A percentile compares a stretch with the other conserved stretches of the same genome.
Conservation (phyloP, 306 rosid genomes). For the Rosa lucieae region DNA sequence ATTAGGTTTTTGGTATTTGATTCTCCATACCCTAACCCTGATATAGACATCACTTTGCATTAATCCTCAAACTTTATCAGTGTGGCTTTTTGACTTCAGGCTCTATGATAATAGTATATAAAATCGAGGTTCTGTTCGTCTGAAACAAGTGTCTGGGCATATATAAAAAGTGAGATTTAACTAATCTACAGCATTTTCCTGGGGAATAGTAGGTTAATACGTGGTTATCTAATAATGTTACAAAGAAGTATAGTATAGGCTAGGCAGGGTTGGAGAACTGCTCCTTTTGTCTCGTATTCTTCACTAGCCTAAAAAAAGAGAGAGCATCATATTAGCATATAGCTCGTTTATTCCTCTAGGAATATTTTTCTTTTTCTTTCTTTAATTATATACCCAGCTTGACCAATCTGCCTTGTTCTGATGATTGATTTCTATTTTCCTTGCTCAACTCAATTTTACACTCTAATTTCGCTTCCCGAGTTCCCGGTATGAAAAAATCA, state of each 20-base stretch:
- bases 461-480: too few relatives aligned
- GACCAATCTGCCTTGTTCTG: too few relatives aligned
- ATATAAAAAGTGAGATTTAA: neutral
- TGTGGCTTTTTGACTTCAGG: neutral
- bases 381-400: too few relatives aligned
- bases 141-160: neutral
- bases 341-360: too few relatives aligned
- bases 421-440: too few relatives aligned
- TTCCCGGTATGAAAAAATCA: too few relatives aligned
- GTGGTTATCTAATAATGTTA: slow-evolving; percentile 17
- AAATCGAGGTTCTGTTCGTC: neutral
- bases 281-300: neutral
- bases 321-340: too few relatives aligned
- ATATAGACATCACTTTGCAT: neutral
- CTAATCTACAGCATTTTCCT: neutral
- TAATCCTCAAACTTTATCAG: neutral
- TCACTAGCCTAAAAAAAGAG: too few relatives aligned
- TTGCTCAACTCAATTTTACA: too few relatives aligned
- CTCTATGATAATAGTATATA: neutral
- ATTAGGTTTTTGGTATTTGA: neutral
- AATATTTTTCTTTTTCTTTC: too few relatives aligned
- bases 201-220: slow-evolving; percentile 32
- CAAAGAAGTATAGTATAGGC: slow-evolving; percentile 8
- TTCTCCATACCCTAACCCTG: neutral
- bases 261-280: slow-evolving; percentile 40